Conservation (phyloP, 495 filamentous ascomycete genomes). For the Penicillium goetzii region DNA sequence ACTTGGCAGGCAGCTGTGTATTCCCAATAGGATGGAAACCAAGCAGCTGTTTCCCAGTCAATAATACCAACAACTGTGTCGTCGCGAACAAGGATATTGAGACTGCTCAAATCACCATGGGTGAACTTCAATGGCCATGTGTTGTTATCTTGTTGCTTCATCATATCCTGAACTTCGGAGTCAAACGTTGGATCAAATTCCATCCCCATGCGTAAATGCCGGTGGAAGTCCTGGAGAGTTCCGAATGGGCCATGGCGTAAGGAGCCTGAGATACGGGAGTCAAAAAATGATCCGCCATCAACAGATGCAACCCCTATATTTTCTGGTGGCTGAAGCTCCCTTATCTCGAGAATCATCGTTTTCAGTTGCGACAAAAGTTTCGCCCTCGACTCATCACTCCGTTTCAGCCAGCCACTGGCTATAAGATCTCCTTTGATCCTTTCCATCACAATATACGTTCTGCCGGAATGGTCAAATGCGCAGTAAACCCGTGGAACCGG, state of each 20-base stretch:
- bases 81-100: constrained; percentile 45
- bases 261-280: constrained; percentile 40
- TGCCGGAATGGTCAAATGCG: constrained; percentile 46
- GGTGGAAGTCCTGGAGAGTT: constrained; percentile 48
- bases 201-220: constrained; percentile 43
- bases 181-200: constrained; percentile 37
- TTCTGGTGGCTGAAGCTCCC: constrained; percentile 39
- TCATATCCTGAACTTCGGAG: constrained; percentile 42
- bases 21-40: constrained; percentile 58
- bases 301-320: constrained; percentile 42
- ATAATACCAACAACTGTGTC: constrained; percentile 52
- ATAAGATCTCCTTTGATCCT: constrained; percentile 51
- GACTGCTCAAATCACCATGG: constrained; percentile 48
- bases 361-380: constrained; percentile 51
- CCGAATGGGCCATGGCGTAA: constrained; percentile 48
- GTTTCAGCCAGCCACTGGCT: constrained; percentile 33
- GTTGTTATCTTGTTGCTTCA: constrained; percentile 36
- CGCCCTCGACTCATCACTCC: constrained; percentile 43
- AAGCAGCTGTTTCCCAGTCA: constrained; percentile 57
- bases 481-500: constrained; percentile 56
- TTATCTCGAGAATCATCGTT: constrained; percentile 45
- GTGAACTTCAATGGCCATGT: constrained; percentile 43
- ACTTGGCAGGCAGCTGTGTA: constrained; percentile 52
- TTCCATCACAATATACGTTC: constrained; percentile 57
- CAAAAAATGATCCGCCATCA: constrained; percentile 46